phyloP scores from a whole-genome alignment of 1,284 basidiomycete species.

The Fomitiporia mediterranea region DNA sequence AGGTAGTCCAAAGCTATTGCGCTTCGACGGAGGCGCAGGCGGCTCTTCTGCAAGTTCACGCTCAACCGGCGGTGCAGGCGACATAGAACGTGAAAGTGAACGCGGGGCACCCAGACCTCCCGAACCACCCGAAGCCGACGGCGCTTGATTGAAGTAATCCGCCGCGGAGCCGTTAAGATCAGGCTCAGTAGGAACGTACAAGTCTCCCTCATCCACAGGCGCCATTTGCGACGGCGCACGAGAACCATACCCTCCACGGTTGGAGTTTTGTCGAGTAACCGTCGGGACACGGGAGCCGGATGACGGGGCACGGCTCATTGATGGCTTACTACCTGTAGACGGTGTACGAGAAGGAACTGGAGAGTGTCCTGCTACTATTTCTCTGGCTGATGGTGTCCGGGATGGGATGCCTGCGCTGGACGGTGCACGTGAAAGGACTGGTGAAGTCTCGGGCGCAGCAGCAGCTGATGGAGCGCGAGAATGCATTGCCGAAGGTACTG shows the following conservation, averaged over 20 bases:
- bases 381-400: not conserved
- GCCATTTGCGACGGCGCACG: conserved; percentile 11
- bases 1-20: not conserved
- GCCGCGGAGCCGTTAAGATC: not conserved
- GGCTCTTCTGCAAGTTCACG: not conserved
- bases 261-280: conserved; percentile 5
- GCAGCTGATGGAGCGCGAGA: not conserved
- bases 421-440: conserved; percentile 1
- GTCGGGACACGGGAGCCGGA: conserved; percentile 8
- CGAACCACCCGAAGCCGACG: too few species aligned
- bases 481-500: not conserved
- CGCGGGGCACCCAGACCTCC: not conserved
- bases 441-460: not conserved
- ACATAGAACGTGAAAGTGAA: not conserved
- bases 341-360: conserved; percentile 10
- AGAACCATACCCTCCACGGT: conserved; percentile 6
- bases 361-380: not conserved
- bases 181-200: not conserved
- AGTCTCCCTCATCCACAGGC: conserved; percentile 5
- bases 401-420: not conserved
- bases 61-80: conserved; percentile 3
- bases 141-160: not conserved
- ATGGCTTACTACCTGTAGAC: not conserved
- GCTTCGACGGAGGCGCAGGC: not conserved
- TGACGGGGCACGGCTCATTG: conserved; percentile 1